Base-by-base conservation (phyloP, 768 basidiomycete genomes). In the Glaciozyma martinii region DNA sequence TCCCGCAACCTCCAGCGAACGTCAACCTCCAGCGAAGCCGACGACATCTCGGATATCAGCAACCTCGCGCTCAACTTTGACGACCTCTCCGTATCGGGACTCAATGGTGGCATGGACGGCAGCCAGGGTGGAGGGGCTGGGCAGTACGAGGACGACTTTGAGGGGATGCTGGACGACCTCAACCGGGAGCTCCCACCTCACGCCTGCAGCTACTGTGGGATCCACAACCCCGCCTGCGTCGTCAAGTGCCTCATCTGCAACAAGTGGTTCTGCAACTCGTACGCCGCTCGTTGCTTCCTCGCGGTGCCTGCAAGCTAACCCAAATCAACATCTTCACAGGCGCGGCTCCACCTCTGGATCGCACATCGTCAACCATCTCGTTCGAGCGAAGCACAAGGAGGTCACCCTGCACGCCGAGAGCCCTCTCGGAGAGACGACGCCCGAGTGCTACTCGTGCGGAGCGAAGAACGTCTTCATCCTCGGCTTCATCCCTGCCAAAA, bases 381-480 rank as follows among this genome's bases (percentile, higher is more conserved):
- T 99, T 56, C 90, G 94, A 74, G 93, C 95, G 37, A 97, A 97
- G 78, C 95, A 99, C 80, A 97, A 97, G 79, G 95, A 99, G 75
- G 94, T 99, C 67, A 89, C 94, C 66, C 79, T 99, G 37, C 95
- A 99, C 74, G 87, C 89, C 58, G 94, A 98, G 73, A 88, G 88
- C 64, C 90, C 94, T 3, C 81, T 99, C 5, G 95, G 95, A 3
- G 95, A 98, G 78, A 98, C 95, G 1, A 89, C 90, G 0, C 95
- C 95, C 0, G 95, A 99, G 79, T 99, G 95, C 76, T 99, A 99
- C 80, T 93, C 92, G 74, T 99, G 95, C 74, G 95, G 95, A 21
- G 93, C 89, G 80, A 97, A 95, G 79, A 99, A 99, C 74, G 95
- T 98, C 18, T 99, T 99, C 75, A 92, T 97, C 89, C 83, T 99